A percentile compares a stretch with the other conserved stretches of the same genome.
Conservation (phyloP, 805 yeast species). For the Candida xiaguanensis region DNA sequence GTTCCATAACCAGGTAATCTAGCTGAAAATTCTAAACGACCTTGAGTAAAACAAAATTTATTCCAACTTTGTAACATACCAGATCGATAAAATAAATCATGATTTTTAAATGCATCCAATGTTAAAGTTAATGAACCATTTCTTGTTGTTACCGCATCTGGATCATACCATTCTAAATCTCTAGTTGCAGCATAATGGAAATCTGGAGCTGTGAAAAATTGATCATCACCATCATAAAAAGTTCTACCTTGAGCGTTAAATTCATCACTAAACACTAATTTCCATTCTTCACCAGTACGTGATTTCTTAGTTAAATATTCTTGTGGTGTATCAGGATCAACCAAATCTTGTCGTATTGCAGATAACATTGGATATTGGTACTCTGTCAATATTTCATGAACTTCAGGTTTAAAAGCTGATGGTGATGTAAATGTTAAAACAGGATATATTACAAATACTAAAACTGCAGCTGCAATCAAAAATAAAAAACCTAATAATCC, state of each 20-base stretch:
- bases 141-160: conserved; percentile 39
- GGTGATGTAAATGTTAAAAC: conserved; percentile 80
- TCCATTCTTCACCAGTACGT: conserved; percentile 31
- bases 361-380: conserved; percentile 34
- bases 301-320: conserved; percentile 22
- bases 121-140: conserved; percentile 34
- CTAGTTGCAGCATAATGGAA: conserved; percentile 39
- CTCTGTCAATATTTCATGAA: conserved; percentile 46
- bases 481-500: conserved; percentile 59
- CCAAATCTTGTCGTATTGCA: conserved; percentile 35
- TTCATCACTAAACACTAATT: conserved; percentile 38
- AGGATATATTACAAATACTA: conserved; percentile 77
- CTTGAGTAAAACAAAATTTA: conserved; percentile 35
- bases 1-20: conserved; percentile 34
- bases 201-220: conserved; percentile 39
- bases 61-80: conserved; percentile 43
- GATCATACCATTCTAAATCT: conserved; percentile 44
- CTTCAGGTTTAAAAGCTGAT: conserved; percentile 24
- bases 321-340: conserved; percentile 41
- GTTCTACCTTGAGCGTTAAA: conserved; percentile 43
- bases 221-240: conserved; percentile 43
- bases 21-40: conserved; percentile 29
- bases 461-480: conserved; percentile 57
- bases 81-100: conserved; percentile 33
- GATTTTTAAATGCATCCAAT: conserved; percentile 37